Conservation (phyloP, 2,329 filamentous ascomycete genomes). For the Exutisphaerella laricina region DNA sequence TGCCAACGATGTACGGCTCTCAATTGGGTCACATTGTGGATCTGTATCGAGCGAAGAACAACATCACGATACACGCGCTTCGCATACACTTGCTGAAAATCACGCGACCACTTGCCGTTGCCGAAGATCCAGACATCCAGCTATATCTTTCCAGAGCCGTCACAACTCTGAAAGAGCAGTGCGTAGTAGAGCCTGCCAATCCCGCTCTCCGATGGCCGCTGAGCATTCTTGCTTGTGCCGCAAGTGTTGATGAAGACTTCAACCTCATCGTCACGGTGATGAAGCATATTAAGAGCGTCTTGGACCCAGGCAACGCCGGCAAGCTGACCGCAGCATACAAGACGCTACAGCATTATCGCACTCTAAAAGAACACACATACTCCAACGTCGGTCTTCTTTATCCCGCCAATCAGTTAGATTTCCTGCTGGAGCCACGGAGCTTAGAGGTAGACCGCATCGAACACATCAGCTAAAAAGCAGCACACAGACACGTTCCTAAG, state of each 20-base stretch:
- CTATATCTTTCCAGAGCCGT: conserved; percentile 6
- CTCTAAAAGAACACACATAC: too few species aligned
- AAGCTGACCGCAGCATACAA: conserved; percentile 10
- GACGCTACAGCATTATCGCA: background rate
- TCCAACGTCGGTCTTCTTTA: background rate
- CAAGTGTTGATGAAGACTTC: conserved; percentile 9
- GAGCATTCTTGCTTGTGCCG: conserved; percentile 15
- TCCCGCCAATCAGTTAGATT: background rate
- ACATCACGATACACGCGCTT: conserved; percentile 8
- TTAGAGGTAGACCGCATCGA: background rate
- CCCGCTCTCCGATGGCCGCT: conserved; percentile 18
- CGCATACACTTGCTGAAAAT: conserved; percentile 15
- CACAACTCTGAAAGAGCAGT: conserved; percentile 5
- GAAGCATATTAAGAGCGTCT: conserved; percentile 9
- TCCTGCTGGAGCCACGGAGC: background rate
- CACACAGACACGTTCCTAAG: too few species aligned
- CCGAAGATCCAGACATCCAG: conserved; percentile 3
- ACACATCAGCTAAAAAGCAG: too few species aligned
- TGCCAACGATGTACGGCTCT: conserved; percentile 5
- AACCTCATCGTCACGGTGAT: conserved; percentile 7
- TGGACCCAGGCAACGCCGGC: conserved; percentile 12
- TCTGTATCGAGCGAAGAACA: conserved; percentile 16
- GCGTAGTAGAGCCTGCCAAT: conserved; percentile 11
- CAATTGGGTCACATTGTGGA: background rate
- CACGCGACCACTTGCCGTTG: background rate